Evolutionary conservation across 2,329 filamentous ascomycete species (phyloP).

Genomic region (Proliferodiscus dingleyae): DNA sequence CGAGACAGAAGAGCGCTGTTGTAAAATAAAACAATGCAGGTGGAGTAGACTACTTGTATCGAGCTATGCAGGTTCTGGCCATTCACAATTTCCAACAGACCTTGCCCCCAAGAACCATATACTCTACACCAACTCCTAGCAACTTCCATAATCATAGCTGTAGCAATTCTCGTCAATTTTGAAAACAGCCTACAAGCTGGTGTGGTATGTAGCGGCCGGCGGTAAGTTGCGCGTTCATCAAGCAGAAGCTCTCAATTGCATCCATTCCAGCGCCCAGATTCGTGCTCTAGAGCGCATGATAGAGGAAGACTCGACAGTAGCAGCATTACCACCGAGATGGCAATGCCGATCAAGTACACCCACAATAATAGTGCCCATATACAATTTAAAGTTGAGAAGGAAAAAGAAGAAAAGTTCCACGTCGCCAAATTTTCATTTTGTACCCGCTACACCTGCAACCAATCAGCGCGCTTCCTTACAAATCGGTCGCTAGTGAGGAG

Average conservation of each 20-base stretch:
- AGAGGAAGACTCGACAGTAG: constrained; percentile 63
- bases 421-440: constrained; percentile 21
- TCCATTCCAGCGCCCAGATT: constrained; percentile 62
- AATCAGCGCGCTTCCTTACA: constrained; percentile 25
- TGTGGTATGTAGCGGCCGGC: constrained; percentile 64
- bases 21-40: too few species aligned
- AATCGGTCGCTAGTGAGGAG: constrained; percentile 12
- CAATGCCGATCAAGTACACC: constrained; percentile 53
- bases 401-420: constrained; percentile 28
- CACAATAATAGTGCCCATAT: constrained; percentile 67
- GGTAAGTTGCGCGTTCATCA: constrained; percentile 58
- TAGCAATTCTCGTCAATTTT: too few species aligned
- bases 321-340: constrained; percentile 36
- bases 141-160: too few species aligned
- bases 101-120: too few species aligned
- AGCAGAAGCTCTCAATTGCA: constrained; percentile 54
- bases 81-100: too few species aligned
- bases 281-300: constrained; percentile 64
- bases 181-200: too few species aligned
- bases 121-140: too few species aligned
- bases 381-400: constrained; percentile 50
- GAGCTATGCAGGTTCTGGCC: too few species aligned
- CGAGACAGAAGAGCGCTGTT: too few species aligned
- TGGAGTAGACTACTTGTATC: too few species aligned
- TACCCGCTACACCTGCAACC: constrained; percentile 11